Evolutionary conservation across 768 basidiomycete species (phyloP), one percentile per base, ranked within the genome.

Genomic region (Boletus bicolor): DNA sequence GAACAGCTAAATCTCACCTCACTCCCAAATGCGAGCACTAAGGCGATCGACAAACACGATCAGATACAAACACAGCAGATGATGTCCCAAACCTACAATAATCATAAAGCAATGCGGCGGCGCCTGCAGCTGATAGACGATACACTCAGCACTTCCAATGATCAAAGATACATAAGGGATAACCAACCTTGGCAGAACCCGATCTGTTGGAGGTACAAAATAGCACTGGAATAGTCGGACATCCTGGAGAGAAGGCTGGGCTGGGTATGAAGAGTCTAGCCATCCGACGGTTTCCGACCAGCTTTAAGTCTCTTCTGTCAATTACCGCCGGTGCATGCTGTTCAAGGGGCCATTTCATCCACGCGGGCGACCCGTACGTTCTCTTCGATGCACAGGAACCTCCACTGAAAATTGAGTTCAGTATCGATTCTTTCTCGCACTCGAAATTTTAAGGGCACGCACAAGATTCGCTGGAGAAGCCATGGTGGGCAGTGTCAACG

Each of bases 41-140:
- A 4, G 7, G n/a, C 15, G 15, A 49, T 44, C 19, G 36, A 37
- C 2, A 12, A 24, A 35, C n/a, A 21, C 0, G 10, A 43, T 64
- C 49, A 61, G 49, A 1, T 24, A 28, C 3, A 49, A 34, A 21
- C 14, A 30, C 12, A 26, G 7, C 15, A 41, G 30, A 5, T 2
- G 5, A 42, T 4, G 12, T n/a, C 8, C n/a, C 12, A 21, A 24
- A 61, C 62, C 2, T 28, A 64, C 62, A 2, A 42, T 55, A 58
- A 53, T 64, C 62, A 37, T 61, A 64, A 19, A 58, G 5, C 17
- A 64, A 30, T 19, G 53, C 62, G 1, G 59, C 21, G 19, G 35
- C 43, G 30, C 51, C 17, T 9, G 64, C 64, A 21, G 48, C 56
- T 64, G 35, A 49, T 38, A 6, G 32, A 12, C 11, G n/a, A 54